phyloP scores from a whole-genome alignment of 148 eudicot genomes.

The Camellia granthamiana region DNA sequence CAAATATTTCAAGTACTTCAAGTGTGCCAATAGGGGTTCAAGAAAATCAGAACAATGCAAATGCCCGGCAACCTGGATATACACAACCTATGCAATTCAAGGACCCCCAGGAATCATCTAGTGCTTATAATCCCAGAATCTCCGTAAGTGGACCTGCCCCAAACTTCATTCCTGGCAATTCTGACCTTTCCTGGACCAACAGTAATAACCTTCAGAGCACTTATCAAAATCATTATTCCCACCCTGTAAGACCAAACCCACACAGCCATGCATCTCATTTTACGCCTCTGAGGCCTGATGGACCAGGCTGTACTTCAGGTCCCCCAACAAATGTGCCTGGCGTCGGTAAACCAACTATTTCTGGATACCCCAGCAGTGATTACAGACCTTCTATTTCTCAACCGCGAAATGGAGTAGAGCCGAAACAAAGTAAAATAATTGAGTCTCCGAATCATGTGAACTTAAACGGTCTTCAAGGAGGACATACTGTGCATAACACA shows the following conservation, averaged over 20 bases:
- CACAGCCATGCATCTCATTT: constrained; percentile 31
- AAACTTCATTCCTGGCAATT: constrained; percentile 29
- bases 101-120: constrained; percentile 42
- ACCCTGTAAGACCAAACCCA: constrained; percentile 30
- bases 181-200: constrained; percentile 39
- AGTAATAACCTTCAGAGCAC: constrained; percentile 23
- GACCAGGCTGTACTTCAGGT: constrained; percentile 32
- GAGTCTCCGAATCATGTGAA: constrained; percentile 33
- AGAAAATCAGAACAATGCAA: constrained; percentile 32
- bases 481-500: constrained; percentile 30
- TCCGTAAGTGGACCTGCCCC: constrained; percentile 41
- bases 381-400: constrained; percentile 32
- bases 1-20: constrained; percentile 35
- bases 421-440: constrained; percentile 21
- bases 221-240: constrained; percentile 42
- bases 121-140: constrained; percentile 32
- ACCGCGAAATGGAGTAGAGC: constrained; percentile 36
- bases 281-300: constrained; percentile 39
- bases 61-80: constrained; percentile 30
- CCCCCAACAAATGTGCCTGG: constrained; percentile 40
- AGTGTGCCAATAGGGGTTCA: constrained; percentile 30
- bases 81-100: constrained; percentile 27
- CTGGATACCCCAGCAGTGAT: constrained; percentile 41
- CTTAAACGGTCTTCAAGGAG: constrained; percentile 39
- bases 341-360: constrained; percentile 40